These are phyloP conservation scores for Cucurbita argyrosperma DNA, from an alignment of 306 rosid species.

Conservation along the genomic window DNA sequence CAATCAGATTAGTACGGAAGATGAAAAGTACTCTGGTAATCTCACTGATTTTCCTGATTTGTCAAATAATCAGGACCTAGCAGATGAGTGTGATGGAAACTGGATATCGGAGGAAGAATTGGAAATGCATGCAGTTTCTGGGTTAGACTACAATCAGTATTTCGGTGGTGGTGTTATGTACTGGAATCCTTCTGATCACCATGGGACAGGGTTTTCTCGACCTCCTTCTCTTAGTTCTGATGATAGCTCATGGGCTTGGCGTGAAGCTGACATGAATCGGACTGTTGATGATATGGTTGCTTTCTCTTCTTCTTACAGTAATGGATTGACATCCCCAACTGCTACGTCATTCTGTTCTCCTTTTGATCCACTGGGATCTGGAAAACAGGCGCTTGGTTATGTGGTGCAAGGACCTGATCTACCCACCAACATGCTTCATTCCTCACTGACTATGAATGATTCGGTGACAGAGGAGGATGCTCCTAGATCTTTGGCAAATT, in stretches of 20 bases:
- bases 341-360: conserved; percentile 77
- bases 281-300: conserved; percentile 99
- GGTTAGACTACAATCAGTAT: conserved; percentile 74
- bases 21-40: conserved; percentile 62
- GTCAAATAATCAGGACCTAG: conserved; percentile 40
- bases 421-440: conserved; percentile 56
- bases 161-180: conserved; percentile 97
- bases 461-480: conserved; percentile 44
- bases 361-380: conserved; percentile 65
- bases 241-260: conserved; percentile 95
- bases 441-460: conserved; percentile 55
- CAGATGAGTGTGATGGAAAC: conserved; percentile 72
- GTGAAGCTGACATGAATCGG: conserved; percentile 88
- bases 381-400: conserved; percentile 61
- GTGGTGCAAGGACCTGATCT: conserved; percentile 67
- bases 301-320: conserved; percentile 75
- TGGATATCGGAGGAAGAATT: conserved; percentile 88
- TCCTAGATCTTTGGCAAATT: conserved; percentile 46
- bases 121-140: conserved; percentile 82
- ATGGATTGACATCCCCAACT: conserved; percentile 83
- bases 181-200: conserved; percentile 84
- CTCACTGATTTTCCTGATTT: conserved; percentile 48
- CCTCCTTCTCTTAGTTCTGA: conserved; percentile 96
- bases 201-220: conserved; percentile 74
- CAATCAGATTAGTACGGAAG: conserved; percentile 45